phyloP scores from a whole-genome alignment of 1,139 yeast species.

The Protomyces macrosporus region DNA sequence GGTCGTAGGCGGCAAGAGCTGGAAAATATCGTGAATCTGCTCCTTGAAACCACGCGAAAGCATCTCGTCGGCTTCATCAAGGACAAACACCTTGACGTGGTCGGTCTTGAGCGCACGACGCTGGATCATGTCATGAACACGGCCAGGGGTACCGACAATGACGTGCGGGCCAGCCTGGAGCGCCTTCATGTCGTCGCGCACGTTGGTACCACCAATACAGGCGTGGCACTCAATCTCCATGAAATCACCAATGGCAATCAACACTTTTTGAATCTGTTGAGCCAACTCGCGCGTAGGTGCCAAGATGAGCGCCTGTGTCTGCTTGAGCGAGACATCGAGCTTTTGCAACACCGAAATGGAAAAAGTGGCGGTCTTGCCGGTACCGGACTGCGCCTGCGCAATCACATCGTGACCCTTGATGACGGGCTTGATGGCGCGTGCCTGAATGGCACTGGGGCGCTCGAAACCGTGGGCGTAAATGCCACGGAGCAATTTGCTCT shows the following conservation, averaged over 20 bases:
- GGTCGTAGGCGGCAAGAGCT: slow-evolving; percentile 85
- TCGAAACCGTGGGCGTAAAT: slow-evolving; percentile 66
- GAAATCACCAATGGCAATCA: slow-evolving; percentile 87
- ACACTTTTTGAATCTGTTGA: slow-evolving; percentile 93
- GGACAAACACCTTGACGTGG: slow-evolving; percentile 89
- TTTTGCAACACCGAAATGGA: slow-evolving; percentile 81
- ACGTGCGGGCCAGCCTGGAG: slow-evolving; percentile 90
- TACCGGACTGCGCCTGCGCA: slow-evolving; percentile 99
- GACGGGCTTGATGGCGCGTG: slow-evolving; percentile 95
- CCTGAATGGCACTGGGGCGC: slow-evolving; percentile 90
- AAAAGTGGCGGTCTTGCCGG: slow-evolving; percentile 99
- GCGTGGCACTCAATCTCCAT: slow-evolving; percentile 94
- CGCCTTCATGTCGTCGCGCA: slow-evolving; percentile 85
- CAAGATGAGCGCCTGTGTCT: slow-evolving; percentile 58
- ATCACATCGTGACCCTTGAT: slow-evolving; percentile 92
- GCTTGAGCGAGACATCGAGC: slow-evolving; percentile 55
- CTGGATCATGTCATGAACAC: slow-evolving; percentile 96
- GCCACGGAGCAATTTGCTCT: slow-evolving; percentile 48
- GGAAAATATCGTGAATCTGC: slow-evolving; percentile 95
- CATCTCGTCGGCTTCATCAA: slow-evolving; percentile 99
- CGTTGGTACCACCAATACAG: slow-evolving; percentile 96
- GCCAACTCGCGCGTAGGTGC: slow-evolving; percentile 99
- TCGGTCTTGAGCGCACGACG: slow-evolving; percentile 87
- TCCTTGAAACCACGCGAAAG: slow-evolving; percentile 94
- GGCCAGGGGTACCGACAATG: slow-evolving; percentile 99